Base-by-base conservation (phyloP, 768 basidiomycete genomes). In the Tephrocybe sp. region DNA sequence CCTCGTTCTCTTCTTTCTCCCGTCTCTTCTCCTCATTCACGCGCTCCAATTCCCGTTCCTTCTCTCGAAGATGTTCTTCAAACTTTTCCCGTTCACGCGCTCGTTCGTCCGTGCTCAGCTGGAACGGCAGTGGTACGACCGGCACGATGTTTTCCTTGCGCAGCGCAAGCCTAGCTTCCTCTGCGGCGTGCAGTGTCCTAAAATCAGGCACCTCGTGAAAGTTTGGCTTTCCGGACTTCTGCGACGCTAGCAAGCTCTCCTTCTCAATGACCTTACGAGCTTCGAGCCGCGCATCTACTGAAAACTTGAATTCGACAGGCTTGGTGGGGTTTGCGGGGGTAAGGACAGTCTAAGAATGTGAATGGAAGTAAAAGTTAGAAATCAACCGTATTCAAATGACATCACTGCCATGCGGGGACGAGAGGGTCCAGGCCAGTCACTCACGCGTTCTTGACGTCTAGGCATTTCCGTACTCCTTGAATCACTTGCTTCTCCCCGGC, bases 21-120 rank as follows among this genome's bases (percentile, higher is more conserved):
- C 65, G 66, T 53, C 76, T 68, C 56, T 63, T 64, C 58, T 74
- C 73, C 59, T 83, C 83, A 57, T 66, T 66, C 50, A 65, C 64
- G 45, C 63, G 64, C 62, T 79, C 71, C 44, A 74, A 62, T 58
- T 81, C 81, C 57, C 65, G 64, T 61, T 86, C 83, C 51, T 79
- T 81, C 60, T 74, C 78, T 53, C 72, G 71, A 23, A 86, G 59
- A 62, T 65, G 70, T 53, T 73, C 75, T 40, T 89, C 84, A 63
- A 84, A 89, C 69, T 72, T 72, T 59, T 75, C 80, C 42, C 86
- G 76, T 60, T 87, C 84, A 56, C 70, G 74, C 51, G 79, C 75
- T 29, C 88, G 76, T 13, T 62, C 64, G 29, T 81, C 79, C 5
- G 84, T 87, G 48, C 63, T 69, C 52, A 86, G 70, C 46, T 66